phyloP scores from a whole-genome alignment of 306 rosid species.

The Psophocarpus tetragonolobus region DNA sequence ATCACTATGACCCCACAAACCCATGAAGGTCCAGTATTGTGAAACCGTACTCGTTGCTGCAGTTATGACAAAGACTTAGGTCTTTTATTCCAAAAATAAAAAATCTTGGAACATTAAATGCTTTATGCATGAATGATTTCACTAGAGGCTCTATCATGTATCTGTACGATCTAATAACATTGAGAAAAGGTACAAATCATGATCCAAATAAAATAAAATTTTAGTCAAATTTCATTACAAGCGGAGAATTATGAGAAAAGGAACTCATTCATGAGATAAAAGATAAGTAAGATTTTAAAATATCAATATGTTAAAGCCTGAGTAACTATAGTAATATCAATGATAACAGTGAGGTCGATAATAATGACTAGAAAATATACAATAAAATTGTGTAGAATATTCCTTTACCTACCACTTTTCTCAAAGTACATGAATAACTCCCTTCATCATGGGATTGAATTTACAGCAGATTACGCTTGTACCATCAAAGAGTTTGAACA shows the following conservation, averaged over 20 bases:
- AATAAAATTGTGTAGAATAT: neutral
- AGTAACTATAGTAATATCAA: neutral
- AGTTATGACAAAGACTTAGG: conserved; percentile 3
- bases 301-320: neutral
- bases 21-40: conserved; percentile 70
- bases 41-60: conserved; percentile 75
- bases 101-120: conserved; percentile 1
- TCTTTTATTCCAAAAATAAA: conserved; percentile 6
- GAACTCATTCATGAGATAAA: neutral
- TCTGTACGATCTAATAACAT: neutral
- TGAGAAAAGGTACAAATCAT: conserved; percentile 12
- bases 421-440: neutral
- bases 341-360: neutral
- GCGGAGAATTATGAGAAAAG: neutral
- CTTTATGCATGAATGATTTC: conserved; percentile 3
- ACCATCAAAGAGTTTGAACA: neutral
- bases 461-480: neutral
- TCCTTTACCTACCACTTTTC: neutral
- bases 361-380: neutral
- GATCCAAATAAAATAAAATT: neutral
- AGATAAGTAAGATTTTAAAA: neutral
- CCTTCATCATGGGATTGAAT: neutral
- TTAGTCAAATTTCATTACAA: neutral
- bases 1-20: conserved; percentile 73
- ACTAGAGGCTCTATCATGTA: neutral